Conservation (phyloP, 164 flowering plant genomes). For the Stephania yunnanensis region DNA sequence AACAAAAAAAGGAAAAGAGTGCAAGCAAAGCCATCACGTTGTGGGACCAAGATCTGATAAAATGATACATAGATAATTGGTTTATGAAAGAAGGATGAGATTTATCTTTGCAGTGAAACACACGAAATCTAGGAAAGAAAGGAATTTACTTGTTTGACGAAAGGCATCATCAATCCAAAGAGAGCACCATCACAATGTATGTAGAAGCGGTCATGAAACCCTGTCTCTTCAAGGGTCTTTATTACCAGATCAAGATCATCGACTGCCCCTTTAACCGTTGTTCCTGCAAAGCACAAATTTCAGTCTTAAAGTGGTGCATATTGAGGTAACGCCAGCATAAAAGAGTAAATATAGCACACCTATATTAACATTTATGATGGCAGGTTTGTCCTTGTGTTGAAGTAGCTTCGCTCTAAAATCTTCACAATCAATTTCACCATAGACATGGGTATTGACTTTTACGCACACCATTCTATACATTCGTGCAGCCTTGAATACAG, state of each 20-base stretch:
- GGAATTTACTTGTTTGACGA: slow-evolving; percentile 70
- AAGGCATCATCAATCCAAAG: slow-evolving; percentile 98
- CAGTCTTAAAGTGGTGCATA: slow-evolving; percentile 1
- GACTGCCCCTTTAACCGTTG: slow-evolving; percentile 96
- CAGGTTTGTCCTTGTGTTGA: slow-evolving; percentile 75
- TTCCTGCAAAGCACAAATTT: slow-evolving; percentile 42
- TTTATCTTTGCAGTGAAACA: background rate
- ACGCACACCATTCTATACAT: slow-evolving; percentile 94
- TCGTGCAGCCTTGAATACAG: slow-evolving; percentile 89
- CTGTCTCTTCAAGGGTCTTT: slow-evolving; percentile 73
- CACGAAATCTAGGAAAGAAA: background rate
- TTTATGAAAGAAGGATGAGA: background rate
- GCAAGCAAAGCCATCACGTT: background rate
- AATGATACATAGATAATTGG: background rate
- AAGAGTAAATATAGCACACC: slow-evolving; percentile 34
- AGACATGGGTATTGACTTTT: slow-evolving; percentile 54
- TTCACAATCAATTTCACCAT: slow-evolving; percentile 87
- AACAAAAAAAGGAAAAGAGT: background rate
- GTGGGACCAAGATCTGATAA: background rate
- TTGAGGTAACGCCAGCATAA: background rate
- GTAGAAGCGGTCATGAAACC: slow-evolving; percentile 80
- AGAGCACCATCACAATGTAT: slow-evolving; percentile 95
- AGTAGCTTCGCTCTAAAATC: slow-evolving; percentile 64
- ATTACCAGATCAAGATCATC: slow-evolving; percentile 96
- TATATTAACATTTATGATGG: slow-evolving; percentile 86